Conservation (phyloP, 192 early-diverging fungal species). For the Fimicolochytrium jonesii region DNA sequence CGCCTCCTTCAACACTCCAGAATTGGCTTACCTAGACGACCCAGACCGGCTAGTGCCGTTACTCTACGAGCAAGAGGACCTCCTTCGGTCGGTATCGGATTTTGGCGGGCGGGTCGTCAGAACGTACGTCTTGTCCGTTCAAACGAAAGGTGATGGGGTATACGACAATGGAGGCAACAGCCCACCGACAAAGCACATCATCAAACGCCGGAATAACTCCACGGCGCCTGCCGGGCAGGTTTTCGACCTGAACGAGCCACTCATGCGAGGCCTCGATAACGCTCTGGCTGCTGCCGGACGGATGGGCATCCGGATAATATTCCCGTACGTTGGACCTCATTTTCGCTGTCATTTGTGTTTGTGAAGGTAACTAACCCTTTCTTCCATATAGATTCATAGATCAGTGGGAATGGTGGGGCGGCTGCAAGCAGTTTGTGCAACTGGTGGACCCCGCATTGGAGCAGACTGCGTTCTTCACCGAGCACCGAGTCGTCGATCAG, state of each 20-base stretch:
- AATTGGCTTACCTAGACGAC: conserved; percentile 32
- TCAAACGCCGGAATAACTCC: not conserved
- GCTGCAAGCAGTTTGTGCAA: conserved; percentile 17
- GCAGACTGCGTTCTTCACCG: conserved; percentile 24
- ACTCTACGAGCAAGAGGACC: conserved; percentile 25
- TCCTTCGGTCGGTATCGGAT: conserved; percentile 13
- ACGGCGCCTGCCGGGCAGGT: not conserved
- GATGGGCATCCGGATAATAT: conserved; percentile 28
- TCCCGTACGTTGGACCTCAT: too few species aligned
- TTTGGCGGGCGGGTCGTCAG: conserved; percentile 24
- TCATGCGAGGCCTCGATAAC: conserved; percentile 33
- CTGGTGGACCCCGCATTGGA: conserved; percentile 6
- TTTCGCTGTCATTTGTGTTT: too few species aligned
- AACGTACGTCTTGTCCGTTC: conserved; percentile 13
- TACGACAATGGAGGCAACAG: too few species aligned
- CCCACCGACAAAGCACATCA: conserved; percentile 7
- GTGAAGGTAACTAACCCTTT: too few species aligned
- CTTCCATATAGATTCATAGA: too few species aligned
- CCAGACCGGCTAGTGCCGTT: conserved; percentile 3
- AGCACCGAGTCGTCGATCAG: conserved; percentile 9
- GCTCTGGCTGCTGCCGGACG: conserved; percentile 28
- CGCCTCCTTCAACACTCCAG: conserved; percentile 39
- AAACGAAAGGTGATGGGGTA: not conserved
- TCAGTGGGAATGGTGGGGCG: conserved; percentile 43
- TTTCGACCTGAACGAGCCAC: conserved; percentile 27